phyloP scores from a whole-genome alignment of 495 filamentous ascomycete genomes.

The Geoglossum glabrum region DNA sequence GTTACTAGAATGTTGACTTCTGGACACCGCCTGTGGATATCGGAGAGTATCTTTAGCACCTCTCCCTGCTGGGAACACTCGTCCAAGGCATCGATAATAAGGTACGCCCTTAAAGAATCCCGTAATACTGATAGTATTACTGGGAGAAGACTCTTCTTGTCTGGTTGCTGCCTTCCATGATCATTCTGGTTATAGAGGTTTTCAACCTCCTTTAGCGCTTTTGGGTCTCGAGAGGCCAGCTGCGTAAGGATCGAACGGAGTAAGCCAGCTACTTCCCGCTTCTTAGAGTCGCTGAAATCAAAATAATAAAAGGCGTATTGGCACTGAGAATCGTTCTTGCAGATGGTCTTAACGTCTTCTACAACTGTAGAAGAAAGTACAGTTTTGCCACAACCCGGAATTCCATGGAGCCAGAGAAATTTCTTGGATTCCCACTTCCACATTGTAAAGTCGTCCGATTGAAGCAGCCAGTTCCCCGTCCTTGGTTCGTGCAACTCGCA shows the following conservation, averaged over 20 bases:
- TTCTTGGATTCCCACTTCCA: background rate
- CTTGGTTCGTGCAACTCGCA: background rate
- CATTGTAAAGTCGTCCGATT: background rate
- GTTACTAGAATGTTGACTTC: constrained; percentile 8
- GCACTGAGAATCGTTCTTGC: background rate
- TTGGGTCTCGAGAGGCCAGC: background rate
- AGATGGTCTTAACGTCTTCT: background rate
- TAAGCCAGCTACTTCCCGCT: background rate
- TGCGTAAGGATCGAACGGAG: background rate
- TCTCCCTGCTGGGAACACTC: constrained; percentile 9
- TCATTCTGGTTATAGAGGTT: background rate
- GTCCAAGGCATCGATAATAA: constrained; percentile 15
- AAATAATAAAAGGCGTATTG: background rate
- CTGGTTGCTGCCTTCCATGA: background rate
- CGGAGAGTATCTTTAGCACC: constrained; percentile 1
- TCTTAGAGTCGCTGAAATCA: background rate
- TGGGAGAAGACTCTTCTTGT: background rate
- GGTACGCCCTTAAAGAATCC: background rate
- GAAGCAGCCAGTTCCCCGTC: background rate
- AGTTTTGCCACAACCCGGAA: background rate
- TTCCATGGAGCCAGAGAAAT: background rate
- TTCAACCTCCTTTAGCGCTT: background rate
- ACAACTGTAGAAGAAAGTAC: background rate
- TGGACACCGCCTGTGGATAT: background rate
- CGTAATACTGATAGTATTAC: background rate